These are phyloP conservation scores for Butyriboletus loyo DNA, from an alignment of 768 basidiomycete genomes.

Conservation along the genomic window DNA sequence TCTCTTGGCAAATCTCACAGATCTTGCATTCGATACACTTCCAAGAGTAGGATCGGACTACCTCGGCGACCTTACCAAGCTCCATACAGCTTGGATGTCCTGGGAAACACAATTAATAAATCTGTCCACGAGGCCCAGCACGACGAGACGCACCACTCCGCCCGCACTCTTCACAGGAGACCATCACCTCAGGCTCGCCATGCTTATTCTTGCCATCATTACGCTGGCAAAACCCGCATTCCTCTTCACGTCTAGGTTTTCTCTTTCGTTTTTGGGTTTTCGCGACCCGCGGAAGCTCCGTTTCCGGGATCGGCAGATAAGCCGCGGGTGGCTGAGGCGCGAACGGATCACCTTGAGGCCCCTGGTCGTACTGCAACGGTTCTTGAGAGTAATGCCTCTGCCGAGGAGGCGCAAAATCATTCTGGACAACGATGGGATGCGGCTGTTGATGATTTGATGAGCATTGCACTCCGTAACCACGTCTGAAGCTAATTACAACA, in stretches of 20 bases:
- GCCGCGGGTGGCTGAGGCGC: conserved; percentile 58
- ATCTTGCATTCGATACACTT: conserved; percentile 88
- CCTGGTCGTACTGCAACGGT: conserved; percentile 60
- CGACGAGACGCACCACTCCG: conserved; percentile 60
- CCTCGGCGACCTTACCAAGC: conserved; percentile 52
- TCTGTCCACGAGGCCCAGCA: neutral
- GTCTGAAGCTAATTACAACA: conserved; percentile 41
- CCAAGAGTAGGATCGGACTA: conserved; percentile 77
- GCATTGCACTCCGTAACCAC: conserved; percentile 17
- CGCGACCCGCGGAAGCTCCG: conserved; percentile 38
- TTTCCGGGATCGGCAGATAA: conserved; percentile 48
- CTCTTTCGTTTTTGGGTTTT: conserved; percentile 49
- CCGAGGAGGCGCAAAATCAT: conserved; percentile 15
- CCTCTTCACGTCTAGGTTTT: conserved; percentile 50
- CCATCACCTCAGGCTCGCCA: conserved; percentile 61
- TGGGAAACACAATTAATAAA: conserved; percentile 26
- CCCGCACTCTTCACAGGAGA: conserved; percentile 79
- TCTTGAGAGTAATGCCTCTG: conserved; percentile 29
- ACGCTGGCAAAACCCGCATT: conserved; percentile 80
- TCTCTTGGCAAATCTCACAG: conserved; percentile 82
- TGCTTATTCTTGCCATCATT: conserved; percentile 56
- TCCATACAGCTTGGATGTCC: conserved; percentile 89
- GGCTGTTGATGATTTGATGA: conserved; percentile 23
- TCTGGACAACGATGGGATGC: conserved; percentile 31
- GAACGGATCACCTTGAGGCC: conserved; percentile 81